Evolutionary conservation across 768 basidiomycete genomes (phyloP), one percentile per base, ranked within the genome.

Genomic region (Phylloporus sp.): DNA sequence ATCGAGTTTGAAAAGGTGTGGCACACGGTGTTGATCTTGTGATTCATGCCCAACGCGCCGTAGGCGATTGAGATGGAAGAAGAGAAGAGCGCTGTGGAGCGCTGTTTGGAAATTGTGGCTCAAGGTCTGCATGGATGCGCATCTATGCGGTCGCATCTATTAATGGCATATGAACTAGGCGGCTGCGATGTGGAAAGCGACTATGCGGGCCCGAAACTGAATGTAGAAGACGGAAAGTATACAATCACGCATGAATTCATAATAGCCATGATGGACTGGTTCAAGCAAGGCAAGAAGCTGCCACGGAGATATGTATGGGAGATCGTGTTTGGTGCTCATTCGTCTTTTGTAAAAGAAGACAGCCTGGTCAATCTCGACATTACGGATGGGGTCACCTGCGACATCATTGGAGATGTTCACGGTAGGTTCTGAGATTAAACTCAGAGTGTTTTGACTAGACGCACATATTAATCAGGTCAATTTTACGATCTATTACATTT

Each of bases 381-480:
- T 22, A 76, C 79, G 24, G 84, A 92, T 13, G 94, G 87, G 0
- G 75, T 85, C 49, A 93, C 86, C 1, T 84, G 87, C 64, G 94
- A 98, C 70, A 86, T 99, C 50, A 94, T 99, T 59, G 97, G 97
- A 13, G 95, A 98, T 69, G 91, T 94, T 12, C 94, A 97, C 69
- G 93, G 93, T 89, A 56, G 36, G 74, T 69, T 40, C 43, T 28
- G 5, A 46, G 34, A 47, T 41, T 7, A 13, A 35, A 39, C 4
- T 49, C 24, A 13, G 32, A n/a, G 18, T 6, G 13, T n/a, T 23
- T 7, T 48, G 53, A 50, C 45, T 18, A 36, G 35, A 53, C 29
- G 20, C 35, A 44, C 16, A 50, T 54, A 41, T 49, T 26, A 15
- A 59, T 59, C 40, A 95, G 91, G 92, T 24, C 95, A 97, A 78